phyloP scores from a whole-genome alignment of 2,329 filamentous ascomycete species.

The Pestalotiopsis sp. region DNA sequence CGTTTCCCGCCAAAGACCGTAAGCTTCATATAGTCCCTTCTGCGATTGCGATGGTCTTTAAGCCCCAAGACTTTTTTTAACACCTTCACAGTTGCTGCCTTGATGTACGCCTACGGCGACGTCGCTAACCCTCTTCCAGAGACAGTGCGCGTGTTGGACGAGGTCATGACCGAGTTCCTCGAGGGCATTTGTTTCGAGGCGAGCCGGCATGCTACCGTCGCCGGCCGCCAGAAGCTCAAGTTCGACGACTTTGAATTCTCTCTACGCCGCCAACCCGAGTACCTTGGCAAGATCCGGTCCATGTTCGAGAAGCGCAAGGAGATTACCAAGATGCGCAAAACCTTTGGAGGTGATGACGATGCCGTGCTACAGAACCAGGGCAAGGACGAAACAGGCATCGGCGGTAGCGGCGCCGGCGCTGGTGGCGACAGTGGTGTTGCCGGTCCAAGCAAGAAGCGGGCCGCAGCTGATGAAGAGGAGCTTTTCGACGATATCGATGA shows the following conservation, averaged over 20 bases:
- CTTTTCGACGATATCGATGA: slow-evolving; percentile 31
- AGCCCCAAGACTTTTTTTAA: slow-evolving; percentile 16
- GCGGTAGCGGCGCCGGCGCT: slow-evolving; percentile 9
- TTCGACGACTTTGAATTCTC: slow-evolving; percentile 98
- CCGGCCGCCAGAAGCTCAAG: slow-evolving; percentile 94
- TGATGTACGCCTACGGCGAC: slow-evolving; percentile 83
- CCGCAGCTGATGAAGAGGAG: slow-evolving; percentile 26
- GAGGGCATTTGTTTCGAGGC: slow-evolving; percentile 92
- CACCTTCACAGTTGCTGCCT: slow-evolving; percentile 61
- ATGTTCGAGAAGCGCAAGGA: slow-evolving; percentile 86
- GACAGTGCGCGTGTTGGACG: slow-evolving; percentile 86
- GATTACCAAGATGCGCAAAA: slow-evolving; percentile 81
- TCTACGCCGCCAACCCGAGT: slow-evolving; percentile 79
- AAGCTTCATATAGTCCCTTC: slow-evolving; percentile 32
- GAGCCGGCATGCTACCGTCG: slow-evolving; percentile 81
- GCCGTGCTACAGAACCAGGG: slow-evolving; percentile 43
- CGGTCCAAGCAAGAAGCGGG: slow-evolving; percentile 1
- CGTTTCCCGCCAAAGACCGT: slow-evolving; percentile 75
- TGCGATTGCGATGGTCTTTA: neutral
- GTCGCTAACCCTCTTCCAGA: slow-evolving; percentile 76
- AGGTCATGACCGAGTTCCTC: slow-evolving; percentile 96
- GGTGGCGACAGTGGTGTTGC: slow-evolving; percentile 22
- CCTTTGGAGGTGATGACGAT: slow-evolving; percentile 70
- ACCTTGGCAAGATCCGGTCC: slow-evolving; percentile 87
- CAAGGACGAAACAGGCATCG: slow-evolving; percentile 15